Base-by-base conservation (phyloP, 345 rosid species). In the Chamaenerion angustifolium region DNA sequence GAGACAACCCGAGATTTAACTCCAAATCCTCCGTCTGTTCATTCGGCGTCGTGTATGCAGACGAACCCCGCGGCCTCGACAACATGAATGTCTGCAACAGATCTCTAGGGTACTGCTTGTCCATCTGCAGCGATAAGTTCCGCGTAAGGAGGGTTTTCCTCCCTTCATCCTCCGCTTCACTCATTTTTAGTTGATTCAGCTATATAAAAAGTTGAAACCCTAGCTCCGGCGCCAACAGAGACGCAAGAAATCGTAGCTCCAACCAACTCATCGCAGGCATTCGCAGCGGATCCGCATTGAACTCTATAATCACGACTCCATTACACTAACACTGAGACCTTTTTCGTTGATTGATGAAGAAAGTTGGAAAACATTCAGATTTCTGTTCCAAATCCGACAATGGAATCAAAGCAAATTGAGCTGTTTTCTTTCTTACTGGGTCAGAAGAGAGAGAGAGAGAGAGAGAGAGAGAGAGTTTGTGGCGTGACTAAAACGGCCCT, bases 1-100 rank as follows among this genome's bases (percentile, higher is more conserved):
- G 55, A 11, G 99, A 93, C 15, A 93, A 48, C 59, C 94, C 95
- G 7, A 93, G 88, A 68, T 73, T 88, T 44, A 93, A 75, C 77
- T 93, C 99, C 46, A 93, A 69, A 46, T 71, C 72, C 0, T 67
- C 79, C 4, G 75, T 64, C 7, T 43, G 69, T 11, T 44, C 65
- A n/a, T 61, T 23, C 16, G 58, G 40, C 15, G 60, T 55, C 11
- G 21, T 45, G 14, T 52, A 54, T 2, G 45, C 56, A 11, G 66
- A 37, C 44, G 42, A 57, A 46, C 48, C 63, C 25, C 25, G 25
- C 25, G 25, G 3, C 25, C 4, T 4, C 0, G 14, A 40, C n/a
- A 82, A 69, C 69, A 48, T 67, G 42, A 92, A 77, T 60, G 85
- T 82, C 57, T 76, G 73, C 61, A 87, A 58, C 47, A 80, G 95